phyloP scores from a whole-genome alignment of 306 rosid species.

The Chamaecrista fasciculata region DNA sequence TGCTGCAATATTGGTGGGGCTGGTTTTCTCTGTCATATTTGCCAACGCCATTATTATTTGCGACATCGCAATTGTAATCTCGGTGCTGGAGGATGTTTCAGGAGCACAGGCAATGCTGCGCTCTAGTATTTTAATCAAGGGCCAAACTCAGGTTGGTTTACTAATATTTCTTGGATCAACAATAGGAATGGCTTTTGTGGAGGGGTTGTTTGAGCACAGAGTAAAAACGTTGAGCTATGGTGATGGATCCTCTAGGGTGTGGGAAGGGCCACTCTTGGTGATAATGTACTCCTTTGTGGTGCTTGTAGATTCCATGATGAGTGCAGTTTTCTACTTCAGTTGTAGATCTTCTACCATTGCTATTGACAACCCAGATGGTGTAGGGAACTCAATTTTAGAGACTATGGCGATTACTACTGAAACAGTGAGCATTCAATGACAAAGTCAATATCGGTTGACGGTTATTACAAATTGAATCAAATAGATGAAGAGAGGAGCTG shows the following conservation, averaged over 20 bases:
- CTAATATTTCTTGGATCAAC: conserved; percentile 83
- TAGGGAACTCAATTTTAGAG: conserved; percentile 52
- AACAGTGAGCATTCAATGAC: conserved; percentile 53
- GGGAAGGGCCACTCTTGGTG: conserved; percentile 99
- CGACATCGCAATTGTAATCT: conserved; percentile 72
- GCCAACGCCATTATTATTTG: conserved; percentile 85
- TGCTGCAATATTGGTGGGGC: conserved; percentile 62
- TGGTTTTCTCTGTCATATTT: conserved; percentile 69
- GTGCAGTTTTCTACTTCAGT: conserved; percentile 75
- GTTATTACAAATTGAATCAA: conserved; percentile 26
- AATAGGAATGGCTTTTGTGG: conserved; percentile 84
- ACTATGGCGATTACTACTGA: conserved; percentile 53
- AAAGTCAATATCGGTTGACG: conserved; percentile 26
- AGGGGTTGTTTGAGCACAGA: conserved; percentile 91
- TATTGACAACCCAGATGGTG: conserved; percentile 40
- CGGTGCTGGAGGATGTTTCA: conserved; percentile 85
- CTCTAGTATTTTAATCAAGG: conserved; percentile 68
- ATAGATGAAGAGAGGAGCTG: conserved; percentile 34
- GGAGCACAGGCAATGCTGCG: conserved; percentile 88
- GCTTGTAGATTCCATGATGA: conserved; percentile 91
- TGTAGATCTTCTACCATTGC: conserved; percentile 53
- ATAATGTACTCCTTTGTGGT: conserved; percentile 85
- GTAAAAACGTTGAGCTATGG: conserved; percentile 96
- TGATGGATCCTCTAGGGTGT: conserved; percentile 87
- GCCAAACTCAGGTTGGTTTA: conserved; percentile 90